Conservation (phyloP, 768 basidiomycete genomes). For the Naganishia kalamii region DNA sequence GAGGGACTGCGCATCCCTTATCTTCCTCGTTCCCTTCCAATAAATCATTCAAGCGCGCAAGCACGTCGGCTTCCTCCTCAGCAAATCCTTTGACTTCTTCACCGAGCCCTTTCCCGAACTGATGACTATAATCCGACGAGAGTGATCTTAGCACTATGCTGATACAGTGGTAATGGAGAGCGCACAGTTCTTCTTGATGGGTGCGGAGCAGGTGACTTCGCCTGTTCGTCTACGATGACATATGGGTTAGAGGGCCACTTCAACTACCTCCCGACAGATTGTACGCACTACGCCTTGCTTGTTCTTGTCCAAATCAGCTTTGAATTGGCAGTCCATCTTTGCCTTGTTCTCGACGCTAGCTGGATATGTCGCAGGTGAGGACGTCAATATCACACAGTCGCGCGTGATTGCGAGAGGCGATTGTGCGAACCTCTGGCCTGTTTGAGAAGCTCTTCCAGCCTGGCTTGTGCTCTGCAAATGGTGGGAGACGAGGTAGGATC, state of each 20-base stretch:
- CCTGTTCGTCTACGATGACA: not conserved
- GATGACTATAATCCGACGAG: not conserved
- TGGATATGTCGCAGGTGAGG: not conserved
- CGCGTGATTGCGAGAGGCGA: not conserved
- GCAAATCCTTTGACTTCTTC: not conserved
- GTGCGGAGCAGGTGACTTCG: not conserved
- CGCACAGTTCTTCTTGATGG: not conserved
- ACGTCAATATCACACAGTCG: not conserved
- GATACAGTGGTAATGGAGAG: not conserved
- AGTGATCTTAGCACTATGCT: not conserved
- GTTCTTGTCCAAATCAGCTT: not conserved
- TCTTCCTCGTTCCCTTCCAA: not conserved
- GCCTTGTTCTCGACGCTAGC: conserved; percentile 5
- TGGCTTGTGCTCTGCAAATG: not conserved
- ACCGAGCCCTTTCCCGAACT: not conserved
- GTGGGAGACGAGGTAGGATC: not conserved
- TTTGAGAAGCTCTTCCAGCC: conserved; percentile 4
- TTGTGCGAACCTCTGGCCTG: not conserved
- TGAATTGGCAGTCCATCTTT: conserved; percentile 5
- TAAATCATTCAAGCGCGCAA: not conserved
- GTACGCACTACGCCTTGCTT: not conserved
- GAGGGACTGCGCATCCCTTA: too few relatives aligned
- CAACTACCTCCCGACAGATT: not conserved
- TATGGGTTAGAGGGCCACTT: not conserved
- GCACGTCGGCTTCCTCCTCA: not conserved